Percentiles rank a stretch among this genome's conserved stretches.
Evolutionary conservation across 179 eudicot species (phyloP).

Genomic region (Silene vulgaris): DNA sequence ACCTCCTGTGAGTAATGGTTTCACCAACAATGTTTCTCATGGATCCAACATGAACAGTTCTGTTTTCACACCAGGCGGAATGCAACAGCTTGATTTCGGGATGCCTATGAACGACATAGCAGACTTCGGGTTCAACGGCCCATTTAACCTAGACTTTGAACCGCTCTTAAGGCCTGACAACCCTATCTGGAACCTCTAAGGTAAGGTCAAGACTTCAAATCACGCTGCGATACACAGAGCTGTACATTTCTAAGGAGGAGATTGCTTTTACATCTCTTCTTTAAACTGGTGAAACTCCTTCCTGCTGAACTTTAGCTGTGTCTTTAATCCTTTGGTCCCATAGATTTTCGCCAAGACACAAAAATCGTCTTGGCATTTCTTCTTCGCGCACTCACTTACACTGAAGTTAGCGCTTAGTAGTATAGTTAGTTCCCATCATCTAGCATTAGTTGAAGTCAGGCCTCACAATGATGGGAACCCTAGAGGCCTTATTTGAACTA

Average conservation of each 20-base stretch:
- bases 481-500: neutral
- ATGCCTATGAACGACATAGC: neutral
- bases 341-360: neutral
- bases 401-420: neutral
- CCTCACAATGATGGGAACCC: neutral
- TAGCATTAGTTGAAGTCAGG: neutral
- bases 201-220: neutral
- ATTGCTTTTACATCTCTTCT: neutral
- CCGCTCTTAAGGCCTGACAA: neutral
- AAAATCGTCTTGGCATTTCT: neutral
- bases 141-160: neutral
- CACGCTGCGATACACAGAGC: neutral
- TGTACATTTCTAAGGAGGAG: neutral
- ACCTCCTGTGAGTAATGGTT: neutral
- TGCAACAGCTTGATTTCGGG: constrained; percentile 1
- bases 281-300: neutral
- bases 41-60: constrained; percentile 22
- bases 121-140: neutral
- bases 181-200: neutral
- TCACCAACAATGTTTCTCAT: neutral
- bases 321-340: neutral
- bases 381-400: neutral
- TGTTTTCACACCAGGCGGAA: constrained; percentile 17
- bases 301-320: neutral
- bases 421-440: neutral